Evolutionary conservation across 2,329 filamentous ascomycete species (phyloP), one percentile per base, ranked within the genome.

Genomic region (Calonectria leucothoes): DNA sequence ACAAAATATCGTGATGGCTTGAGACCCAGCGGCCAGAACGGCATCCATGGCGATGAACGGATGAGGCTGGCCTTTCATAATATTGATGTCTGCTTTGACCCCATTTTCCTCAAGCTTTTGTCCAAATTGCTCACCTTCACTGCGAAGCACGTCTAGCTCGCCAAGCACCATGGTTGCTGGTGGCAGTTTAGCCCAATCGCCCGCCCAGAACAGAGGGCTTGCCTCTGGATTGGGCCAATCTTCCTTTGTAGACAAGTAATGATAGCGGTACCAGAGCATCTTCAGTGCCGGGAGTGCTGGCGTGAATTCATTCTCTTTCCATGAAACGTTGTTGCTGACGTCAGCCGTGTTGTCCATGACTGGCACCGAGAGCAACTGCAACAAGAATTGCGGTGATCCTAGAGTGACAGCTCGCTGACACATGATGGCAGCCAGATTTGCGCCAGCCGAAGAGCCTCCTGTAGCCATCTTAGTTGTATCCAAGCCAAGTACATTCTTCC

Each of bases 201-300:
- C 86, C 1, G 80, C 33, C 81, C 88, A 90, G 25, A 91, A 84
- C 61, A 91, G 78, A 3, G 89, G 89, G 59, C 88, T 91, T 0
- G 90, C 89, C 78, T 91, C 89, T 0, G 88, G 87, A 39, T 89
- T 83, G 3, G 79, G 76, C 85, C 88, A 87, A 67, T 87, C 85
- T 2, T 77, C 78, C 29, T 83, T 70, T 51, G 88, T 82, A 0
- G 89, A 89, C 2, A 92, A 84, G 81, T 67, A 67, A 23, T 67
- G 52, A 15, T 35, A 4, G 27, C 52, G 52, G 20, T 57, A 57
- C 52, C 52, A 57, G 10, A 57, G 31, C 52, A 57, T 57, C 52
- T 57, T 57, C 8, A 31, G 52, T 31, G 52, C 52, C 10, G 52
- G 52, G 20, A 57, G 52, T 20, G 52, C 52, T 8, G 52, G 52